phyloP scores from a whole-genome alignment of 2,329 filamentous ascomycete genomes.

The Fusarium secorum region DNA sequence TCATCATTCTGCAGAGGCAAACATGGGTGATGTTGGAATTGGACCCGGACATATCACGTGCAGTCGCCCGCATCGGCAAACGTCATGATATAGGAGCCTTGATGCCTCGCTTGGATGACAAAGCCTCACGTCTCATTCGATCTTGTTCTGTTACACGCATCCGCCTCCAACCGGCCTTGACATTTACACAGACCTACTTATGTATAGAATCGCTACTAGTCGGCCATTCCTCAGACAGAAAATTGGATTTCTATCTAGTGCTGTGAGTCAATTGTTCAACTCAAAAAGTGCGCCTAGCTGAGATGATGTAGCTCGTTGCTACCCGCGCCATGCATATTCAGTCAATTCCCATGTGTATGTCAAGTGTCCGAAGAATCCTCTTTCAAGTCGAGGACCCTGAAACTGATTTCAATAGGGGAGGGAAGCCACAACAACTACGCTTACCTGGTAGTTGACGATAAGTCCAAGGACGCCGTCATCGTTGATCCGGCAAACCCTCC shows the following conservation, averaged over 20 bases:
- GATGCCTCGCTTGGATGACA: conserved; percentile 39
- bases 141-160: conserved; percentile 12
- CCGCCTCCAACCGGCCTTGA: background rate
- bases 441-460: conserved; percentile 81
- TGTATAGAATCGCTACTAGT: conserved; percentile 54
- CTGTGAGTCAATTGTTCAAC: conserved; percentile 27
- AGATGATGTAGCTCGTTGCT: conserved; percentile 22
- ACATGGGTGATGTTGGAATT: background rate
- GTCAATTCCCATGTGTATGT: conserved; percentile 87
- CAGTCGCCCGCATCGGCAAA: conserved; percentile 16
- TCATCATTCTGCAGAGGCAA: background rate
- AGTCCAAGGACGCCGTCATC: conserved; percentile 78
- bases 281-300: background rate
- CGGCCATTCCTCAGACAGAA: conserved; percentile 47
- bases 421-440: conserved; percentile 84
- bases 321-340: conserved; percentile 76
- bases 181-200: conserved; percentile 37
- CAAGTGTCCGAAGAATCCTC: background rate
- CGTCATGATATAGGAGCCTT: conserved; percentile 35
- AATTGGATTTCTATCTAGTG: conserved; percentile 36
- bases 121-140: conserved; percentile 38
- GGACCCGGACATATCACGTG: conserved; percentile 32
- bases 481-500: conserved; percentile 82
- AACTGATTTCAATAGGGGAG: conserved; percentile 64
- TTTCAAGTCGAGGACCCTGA: background rate